phyloP scores from a whole-genome alignment of 75 land plant species.

The Cupressus sempervirens region DNA sequence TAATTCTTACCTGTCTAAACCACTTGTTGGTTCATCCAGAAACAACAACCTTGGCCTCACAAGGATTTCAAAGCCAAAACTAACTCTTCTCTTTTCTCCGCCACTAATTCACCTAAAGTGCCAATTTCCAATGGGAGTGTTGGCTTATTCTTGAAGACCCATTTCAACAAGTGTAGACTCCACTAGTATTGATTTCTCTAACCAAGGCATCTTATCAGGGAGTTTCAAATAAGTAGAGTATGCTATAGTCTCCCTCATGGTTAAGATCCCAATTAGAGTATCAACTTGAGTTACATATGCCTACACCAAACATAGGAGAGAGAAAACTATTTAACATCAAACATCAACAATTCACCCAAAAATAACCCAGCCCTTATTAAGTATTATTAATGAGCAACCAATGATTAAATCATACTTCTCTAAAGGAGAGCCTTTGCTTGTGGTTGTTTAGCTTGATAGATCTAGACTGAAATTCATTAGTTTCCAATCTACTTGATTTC shows the following conservation, averaged over 20 bases:
- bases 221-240: conserved; percentile 83
- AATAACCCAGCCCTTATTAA: no score
- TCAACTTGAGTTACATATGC: conserved; percentile 97
- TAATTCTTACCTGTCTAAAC: no score
- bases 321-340: background rate
- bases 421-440: conserved; percentile 74
- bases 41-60: conserved; percentile 90
- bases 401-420: conserved; percentile 51
- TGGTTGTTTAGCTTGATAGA: conserved; percentile 77
- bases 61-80: conserved; percentile 91
- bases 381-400: background rate
- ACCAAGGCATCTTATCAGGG: no score
- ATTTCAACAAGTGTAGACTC: no score
- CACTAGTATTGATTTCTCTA: no score
- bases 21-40: no score
- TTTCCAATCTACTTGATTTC: conserved; percentile 54
- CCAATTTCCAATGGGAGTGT: conserved; percentile 94
- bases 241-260: conserved; percentile 74
- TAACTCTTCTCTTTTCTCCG: conserved; percentile 91
- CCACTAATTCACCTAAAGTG: conserved; percentile 92
- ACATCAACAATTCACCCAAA: background rate
- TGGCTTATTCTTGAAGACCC: conserved; percentile 95
- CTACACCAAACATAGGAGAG: conserved; percentile 33
- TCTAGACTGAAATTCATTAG: conserved; percentile 78
- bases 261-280: conserved; percentile 78